Evolutionary conservation across 164 flowering plant genomes (phyloP).

Genomic region (Stephania japonica): DNA sequence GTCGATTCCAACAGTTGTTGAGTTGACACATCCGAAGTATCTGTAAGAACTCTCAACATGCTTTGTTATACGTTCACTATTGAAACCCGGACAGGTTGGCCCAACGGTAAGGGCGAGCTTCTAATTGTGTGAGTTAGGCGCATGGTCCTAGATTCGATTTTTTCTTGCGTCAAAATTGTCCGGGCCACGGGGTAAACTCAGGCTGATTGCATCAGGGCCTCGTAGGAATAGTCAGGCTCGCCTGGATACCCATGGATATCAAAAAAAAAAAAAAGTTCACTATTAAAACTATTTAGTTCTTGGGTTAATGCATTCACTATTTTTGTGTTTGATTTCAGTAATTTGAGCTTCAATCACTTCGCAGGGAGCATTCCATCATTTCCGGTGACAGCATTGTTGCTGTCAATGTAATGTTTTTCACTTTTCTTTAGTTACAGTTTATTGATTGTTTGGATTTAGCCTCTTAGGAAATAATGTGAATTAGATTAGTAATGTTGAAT

Average conservation of each 20-base stretch:
- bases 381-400: slow-evolving; percentile 33
- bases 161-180: too few species aligned
- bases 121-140: too few species aligned
- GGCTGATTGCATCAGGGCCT: too few species aligned
- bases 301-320: background rate
- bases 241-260: too few species aligned
- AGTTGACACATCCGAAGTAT: slow-evolving; percentile 32
- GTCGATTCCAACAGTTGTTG: slow-evolving; percentile 35
- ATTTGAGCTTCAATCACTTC: slow-evolving; percentile 43
- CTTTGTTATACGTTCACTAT: background rate
- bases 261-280: too few species aligned
- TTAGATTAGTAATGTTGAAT: background rate
- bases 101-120: too few species aligned
- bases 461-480: background rate
- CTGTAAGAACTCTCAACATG: slow-evolving; percentile 34
- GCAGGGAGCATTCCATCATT: slow-evolving; percentile 35
- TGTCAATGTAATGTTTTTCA: slow-evolving; percentile 37
- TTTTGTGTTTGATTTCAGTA: slow-evolving; percentile 30
- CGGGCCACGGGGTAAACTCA: too few species aligned
- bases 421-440: background rate
- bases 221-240: too few species aligned
- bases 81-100: too few species aligned
- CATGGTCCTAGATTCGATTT: too few species aligned
- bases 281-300: too few species aligned
- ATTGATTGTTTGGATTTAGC: background rate